Evolutionary conservation across 306 rosid genomes (phyloP).

Genomic region (Casuarina cunninghamiana): DNA sequence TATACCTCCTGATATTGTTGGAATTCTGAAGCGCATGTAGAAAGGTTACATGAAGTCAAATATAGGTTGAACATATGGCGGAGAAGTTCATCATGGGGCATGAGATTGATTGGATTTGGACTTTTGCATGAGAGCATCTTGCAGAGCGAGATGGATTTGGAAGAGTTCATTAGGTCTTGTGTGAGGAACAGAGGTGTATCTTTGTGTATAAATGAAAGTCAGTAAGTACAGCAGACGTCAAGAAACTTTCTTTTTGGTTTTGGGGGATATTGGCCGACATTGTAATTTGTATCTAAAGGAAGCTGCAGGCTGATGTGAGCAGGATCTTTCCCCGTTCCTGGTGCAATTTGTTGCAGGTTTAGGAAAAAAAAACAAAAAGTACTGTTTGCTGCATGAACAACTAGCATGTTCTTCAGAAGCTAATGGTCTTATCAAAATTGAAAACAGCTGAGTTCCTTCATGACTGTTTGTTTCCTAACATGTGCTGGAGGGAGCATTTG

Average conservation of each 20-base stretch:
- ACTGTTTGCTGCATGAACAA: background rate
- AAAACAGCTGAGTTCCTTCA: no score
- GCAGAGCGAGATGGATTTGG: background rate
- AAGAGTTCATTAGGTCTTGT: background rate
- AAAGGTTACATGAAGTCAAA: background rate
- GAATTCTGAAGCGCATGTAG: background rate
- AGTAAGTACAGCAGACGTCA: background rate
- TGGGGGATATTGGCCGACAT: background rate
- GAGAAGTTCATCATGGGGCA: background rate
- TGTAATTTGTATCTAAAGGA: background rate
- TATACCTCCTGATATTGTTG: background rate
- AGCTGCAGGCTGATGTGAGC: background rate
- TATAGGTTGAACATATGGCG: background rate
- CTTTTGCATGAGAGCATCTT: background rate
- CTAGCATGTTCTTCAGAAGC: background rate
- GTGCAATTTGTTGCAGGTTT: background rate
- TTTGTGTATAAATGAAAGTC: no score
- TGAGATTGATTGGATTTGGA: slow-evolving; percentile 2
- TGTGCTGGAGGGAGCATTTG: background rate
- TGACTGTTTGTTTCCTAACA: background rate
- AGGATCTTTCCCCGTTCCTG: background rate
- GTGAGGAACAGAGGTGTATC: no score
- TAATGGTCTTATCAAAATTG: no score
- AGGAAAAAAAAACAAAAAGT: no score
- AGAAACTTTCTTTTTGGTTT: no score